Conservation (phyloP, 768 basidiomycete genomes). For the Hygrocybe coccinea region DNA sequence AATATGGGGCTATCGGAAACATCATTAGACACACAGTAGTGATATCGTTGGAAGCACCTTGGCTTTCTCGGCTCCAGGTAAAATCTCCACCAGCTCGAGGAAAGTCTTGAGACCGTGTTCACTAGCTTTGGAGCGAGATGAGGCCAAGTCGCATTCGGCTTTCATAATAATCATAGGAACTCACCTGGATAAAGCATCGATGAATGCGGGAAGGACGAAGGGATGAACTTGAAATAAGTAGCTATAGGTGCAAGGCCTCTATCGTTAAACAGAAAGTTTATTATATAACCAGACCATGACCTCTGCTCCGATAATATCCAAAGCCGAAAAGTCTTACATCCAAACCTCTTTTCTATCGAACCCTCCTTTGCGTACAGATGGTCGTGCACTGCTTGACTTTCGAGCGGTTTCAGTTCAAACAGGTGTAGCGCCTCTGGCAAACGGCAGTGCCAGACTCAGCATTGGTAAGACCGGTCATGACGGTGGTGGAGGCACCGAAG, state of each 20-base stretch:
- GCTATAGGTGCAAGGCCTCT: too few species aligned
- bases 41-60: constrained; percentile 40
- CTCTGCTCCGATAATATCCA: constrained; percentile 33
- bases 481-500: constrained; percentile 54
- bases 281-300: neutral
- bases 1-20: constrained; percentile 61
- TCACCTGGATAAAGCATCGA: constrained; percentile 33
- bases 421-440: constrained; percentile 73
- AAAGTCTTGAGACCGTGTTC: constrained; percentile 53
- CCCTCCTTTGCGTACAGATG: constrained; percentile 71
- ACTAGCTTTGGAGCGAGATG: constrained; percentile 38
- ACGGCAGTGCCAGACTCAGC: constrained; percentile 73
- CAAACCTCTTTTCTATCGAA: constrained; percentile 55
- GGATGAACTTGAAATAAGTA: too few species aligned
- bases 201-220: neutral
- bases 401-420: constrained; percentile 70
- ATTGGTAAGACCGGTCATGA: constrained; percentile 48
- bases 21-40: constrained; percentile 64
- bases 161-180: constrained; percentile 10
- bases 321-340: constrained; percentile 76
- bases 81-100: constrained; percentile 42
- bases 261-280: too few species aligned
- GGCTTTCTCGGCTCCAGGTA: constrained; percentile 45
- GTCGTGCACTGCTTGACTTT: constrained; percentile 62
- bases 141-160: neutral